phyloP scores from a whole-genome alignment of 495 filamentous ascomycete genomes.

The Penicillium flavigenum region DNA sequence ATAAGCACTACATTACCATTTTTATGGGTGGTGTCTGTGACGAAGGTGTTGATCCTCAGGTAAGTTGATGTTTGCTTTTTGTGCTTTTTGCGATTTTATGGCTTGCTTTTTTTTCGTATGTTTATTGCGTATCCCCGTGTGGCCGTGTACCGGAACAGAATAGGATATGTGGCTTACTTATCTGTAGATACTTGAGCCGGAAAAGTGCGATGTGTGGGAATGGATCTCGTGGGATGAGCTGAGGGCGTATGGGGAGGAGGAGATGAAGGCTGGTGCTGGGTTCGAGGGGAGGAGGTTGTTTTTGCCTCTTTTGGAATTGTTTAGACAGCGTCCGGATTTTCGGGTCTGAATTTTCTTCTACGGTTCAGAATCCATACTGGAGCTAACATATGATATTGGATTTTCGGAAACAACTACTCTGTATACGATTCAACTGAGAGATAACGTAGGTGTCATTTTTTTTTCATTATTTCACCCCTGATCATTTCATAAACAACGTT shows the following conservation, averaged over 20 bases:
- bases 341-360: background rate
- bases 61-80: conserved; percentile 30
- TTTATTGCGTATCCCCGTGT: background rate
- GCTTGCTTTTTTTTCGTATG: background rate
- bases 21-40: conserved; percentile 54
- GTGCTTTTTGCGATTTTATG: background rate
- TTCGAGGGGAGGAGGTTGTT: conserved; percentile 47
- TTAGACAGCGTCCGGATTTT: conserved; percentile 45
- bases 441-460: too few relatives aligned
- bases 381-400: background rate
- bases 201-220: conserved; percentile 65
- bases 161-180: background rate
- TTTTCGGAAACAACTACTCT: background rate
- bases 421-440: background rate
- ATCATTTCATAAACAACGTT: too few relatives aligned
- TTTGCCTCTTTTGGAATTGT: conserved; percentile 54
- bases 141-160: background rate
- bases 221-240: conserved; percentile 57
- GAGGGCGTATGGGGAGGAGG: conserved; percentile 6
- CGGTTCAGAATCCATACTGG: background rate
- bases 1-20: conserved; percentile 66
- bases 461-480: too few relatives aligned
- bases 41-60: conserved; percentile 46
- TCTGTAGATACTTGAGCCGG: conserved; percentile 50
- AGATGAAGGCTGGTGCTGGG: conserved; percentile 8